A percentile compares a stretch with the other conserved stretches of the same genome.
These are phyloP conservation scores for Funneliformis geosporum DNA, from an alignment of 192 early-diverging fungal genomes.

Conservation along the genomic window DNA sequence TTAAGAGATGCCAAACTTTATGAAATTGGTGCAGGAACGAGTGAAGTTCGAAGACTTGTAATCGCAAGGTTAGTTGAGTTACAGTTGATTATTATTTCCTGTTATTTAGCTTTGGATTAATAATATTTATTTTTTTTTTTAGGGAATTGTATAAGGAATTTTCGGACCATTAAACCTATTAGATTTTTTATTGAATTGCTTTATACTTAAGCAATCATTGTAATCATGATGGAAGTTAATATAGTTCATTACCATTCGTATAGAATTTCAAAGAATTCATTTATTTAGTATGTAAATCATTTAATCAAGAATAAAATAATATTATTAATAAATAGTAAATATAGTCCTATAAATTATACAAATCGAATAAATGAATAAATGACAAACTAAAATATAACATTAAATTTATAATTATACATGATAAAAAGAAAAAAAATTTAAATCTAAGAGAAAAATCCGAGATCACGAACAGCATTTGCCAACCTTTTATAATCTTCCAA, in stretches of 20 bases:
- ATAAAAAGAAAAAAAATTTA: background rate
- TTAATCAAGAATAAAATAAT: too few relatives aligned
- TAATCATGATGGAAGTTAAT: too few relatives aligned
- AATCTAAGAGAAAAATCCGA: conserved; percentile 23
- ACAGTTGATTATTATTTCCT: background rate
- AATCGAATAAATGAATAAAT: too few relatives aligned
- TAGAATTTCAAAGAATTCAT: too few relatives aligned
- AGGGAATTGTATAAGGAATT: conserved; percentile 73
- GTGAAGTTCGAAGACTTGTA: conserved; percentile 90
- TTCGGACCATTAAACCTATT: background rate
- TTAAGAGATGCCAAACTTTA: conserved; percentile 93
- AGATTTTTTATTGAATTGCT: too few relatives aligned
- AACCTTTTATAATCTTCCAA: conserved; percentile 31
- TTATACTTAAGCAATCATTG: too few relatives aligned
- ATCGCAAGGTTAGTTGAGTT: conserved; percentile 59
- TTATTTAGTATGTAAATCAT: too few relatives aligned
- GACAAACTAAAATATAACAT: too few relatives aligned
- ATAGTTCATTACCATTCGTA: too few relatives aligned
- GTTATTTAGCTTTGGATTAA: background rate
- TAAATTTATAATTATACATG: conserved; percentile 9
- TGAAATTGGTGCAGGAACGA: conserved; percentile 96
- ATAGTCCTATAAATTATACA: too few relatives aligned
- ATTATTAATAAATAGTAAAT: too few relatives aligned
- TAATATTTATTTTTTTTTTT: too few relatives aligned
- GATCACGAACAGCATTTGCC: conserved; percentile 1